These are phyloP conservation scores for Phytophthora chlamydospora DNA, from an alignment of 352 stramenopile genomes.

Conservation along the genomic window DNA sequence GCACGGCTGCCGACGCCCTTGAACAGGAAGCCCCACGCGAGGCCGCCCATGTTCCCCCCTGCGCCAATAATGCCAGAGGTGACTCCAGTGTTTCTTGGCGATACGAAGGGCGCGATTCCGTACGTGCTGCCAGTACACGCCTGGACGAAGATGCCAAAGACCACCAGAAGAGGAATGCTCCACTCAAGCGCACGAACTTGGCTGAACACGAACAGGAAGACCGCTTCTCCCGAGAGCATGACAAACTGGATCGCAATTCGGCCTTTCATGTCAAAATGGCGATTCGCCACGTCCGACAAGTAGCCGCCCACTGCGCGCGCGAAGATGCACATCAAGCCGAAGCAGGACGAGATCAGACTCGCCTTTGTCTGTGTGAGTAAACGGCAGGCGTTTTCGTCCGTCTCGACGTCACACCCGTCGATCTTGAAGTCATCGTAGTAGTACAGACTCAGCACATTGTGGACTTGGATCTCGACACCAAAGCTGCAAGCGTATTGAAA, in stretches of 20 bases:
- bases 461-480: slow-evolving; percentile 93
- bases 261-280: slow-evolving; percentile 41
- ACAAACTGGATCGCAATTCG: slow-evolving; percentile 71
- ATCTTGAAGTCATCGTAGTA: slow-evolving; percentile 88
- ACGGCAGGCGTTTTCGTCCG: slow-evolving; percentile 25
- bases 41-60: slow-evolving; percentile 52
- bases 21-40: slow-evolving; percentile 60
- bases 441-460: slow-evolving; percentile 92
- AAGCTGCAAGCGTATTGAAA: slow-evolving; percentile 94
- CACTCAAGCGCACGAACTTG: slow-evolving; percentile 44
- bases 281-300: slow-evolving; percentile 77
- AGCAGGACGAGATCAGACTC: slow-evolving; percentile 87
- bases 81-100: slow-evolving; percentile 42
- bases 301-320: slow-evolving; percentile 84
- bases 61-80: slow-evolving; percentile 57
- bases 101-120: slow-evolving; percentile 64
- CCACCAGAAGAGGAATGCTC: slow-evolving; percentile 78
- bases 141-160: slow-evolving; percentile 89
- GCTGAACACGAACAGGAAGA: slow-evolving; percentile 85
- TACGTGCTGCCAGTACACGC: slow-evolving; percentile 49
- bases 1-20: slow-evolving; percentile 38
- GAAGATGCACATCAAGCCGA: slow-evolving; percentile 95
- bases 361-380: slow-evolving; percentile 42
- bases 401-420: slow-evolving; percentile 38
- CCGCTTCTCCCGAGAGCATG: slow-evolving; percentile 68